phyloP scores from a whole-genome alignment of 2,329 filamentous ascomycete species.

The Calonectria pauciramosa region DNA sequence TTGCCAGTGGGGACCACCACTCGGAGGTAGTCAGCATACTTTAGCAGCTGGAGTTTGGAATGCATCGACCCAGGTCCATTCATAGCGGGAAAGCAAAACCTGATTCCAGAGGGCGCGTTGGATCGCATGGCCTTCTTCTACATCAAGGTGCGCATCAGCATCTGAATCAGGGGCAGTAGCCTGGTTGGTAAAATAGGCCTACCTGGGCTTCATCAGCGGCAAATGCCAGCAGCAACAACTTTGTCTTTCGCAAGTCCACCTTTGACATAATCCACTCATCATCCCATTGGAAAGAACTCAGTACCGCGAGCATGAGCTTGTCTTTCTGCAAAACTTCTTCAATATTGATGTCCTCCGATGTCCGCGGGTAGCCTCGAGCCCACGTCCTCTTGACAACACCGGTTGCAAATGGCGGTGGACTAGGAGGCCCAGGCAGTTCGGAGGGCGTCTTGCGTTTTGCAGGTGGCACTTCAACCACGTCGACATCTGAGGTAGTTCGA shows the following conservation, averaged over 20 bases:
- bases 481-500: slow-evolving; percentile 42
- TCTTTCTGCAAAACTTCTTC: slow-evolving; percentile 86
- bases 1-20: slow-evolving; percentile 92
- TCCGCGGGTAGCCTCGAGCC: slow-evolving; percentile 73
- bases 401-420: slow-evolving; percentile 58
- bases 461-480: slow-evolving; percentile 47
- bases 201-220: slow-evolving; percentile 68
- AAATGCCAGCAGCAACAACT: slow-evolving; percentile 72
- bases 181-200: slow-evolving; percentile 38
- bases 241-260: slow-evolving; percentile 71
- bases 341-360: slow-evolving; percentile 82
- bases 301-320: slow-evolving; percentile 79
- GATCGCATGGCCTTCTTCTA: slow-evolving; percentile 62
- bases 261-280: slow-evolving; percentile 83
- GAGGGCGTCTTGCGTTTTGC: slow-evolving; percentile 41
- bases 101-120: slow-evolving; percentile 68
- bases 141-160: slow-evolving; percentile 35
- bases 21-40: slow-evolving; percentile 79
- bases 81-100: slow-evolving; percentile 88
- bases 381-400: slow-evolving; percentile 88
- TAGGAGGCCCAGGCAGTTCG: slow-evolving; percentile 26
- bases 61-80: slow-evolving; percentile 84
- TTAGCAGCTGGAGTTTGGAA: slow-evolving; percentile 93
- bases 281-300: slow-evolving; percentile 92
- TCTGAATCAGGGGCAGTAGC: slow-evolving; percentile 24